These are phyloP conservation scores for Prorocentrum cordatum DNA, from an alignment of 169 alveolate species.

Conservation along the genomic window DNA sequence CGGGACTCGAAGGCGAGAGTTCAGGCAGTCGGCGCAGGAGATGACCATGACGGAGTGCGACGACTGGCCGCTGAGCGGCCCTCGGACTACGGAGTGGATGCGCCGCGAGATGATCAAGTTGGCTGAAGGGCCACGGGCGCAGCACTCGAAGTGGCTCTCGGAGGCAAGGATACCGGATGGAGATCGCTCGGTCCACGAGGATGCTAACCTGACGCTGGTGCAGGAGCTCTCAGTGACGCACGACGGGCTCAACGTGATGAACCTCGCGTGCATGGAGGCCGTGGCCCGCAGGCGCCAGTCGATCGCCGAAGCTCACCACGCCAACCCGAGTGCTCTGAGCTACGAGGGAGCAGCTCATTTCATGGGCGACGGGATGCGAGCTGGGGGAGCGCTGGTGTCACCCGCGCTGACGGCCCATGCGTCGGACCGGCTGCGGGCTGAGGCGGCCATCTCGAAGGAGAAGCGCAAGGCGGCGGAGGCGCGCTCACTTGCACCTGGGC, in stretches of 20 bases:
- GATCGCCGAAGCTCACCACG: constrained; percentile 1
- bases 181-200: not conserved
- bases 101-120: not conserved
- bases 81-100: not conserved
- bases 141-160: not conserved
- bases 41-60: not conserved
- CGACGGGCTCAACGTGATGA: not conserved
- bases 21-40: not conserved
- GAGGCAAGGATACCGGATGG: not conserved
- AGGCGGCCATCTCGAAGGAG: not conserved
- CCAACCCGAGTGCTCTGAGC: not conserved
- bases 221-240: not conserved
- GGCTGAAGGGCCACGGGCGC: not conserved
- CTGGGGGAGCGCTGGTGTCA: not conserved
- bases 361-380: not conserved
- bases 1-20: not conserved
- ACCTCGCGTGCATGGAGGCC: constrained; percentile 7
- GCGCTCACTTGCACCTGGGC: not conserved
- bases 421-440: not conserved
- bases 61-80: not conserved
- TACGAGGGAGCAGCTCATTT: constrained; percentile 8
- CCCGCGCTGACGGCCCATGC: not conserved
- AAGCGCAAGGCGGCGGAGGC: not conserved
- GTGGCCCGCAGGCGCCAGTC: not conserved
- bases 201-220: not conserved